Conservation (phyloP, 768 basidiomycete genomes). For the Zangia roseola region DNA sequence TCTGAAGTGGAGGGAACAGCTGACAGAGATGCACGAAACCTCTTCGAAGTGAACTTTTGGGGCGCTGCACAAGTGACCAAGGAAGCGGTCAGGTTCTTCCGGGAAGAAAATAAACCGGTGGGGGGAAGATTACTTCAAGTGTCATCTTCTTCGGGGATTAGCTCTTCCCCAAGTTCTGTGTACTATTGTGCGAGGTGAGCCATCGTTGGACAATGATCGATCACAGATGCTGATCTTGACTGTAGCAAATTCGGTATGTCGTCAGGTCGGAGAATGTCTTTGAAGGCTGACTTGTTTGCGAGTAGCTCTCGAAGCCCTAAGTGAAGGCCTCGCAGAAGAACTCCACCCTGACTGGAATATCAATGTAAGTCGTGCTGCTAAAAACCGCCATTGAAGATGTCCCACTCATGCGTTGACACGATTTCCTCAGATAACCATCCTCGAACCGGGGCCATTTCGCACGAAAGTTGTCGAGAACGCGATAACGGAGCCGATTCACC, state of each 20-base stretch:
- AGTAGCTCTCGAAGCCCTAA: constrained; percentile 12
- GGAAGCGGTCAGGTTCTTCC: constrained; percentile 29
- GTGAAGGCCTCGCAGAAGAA: constrained; percentile 12
- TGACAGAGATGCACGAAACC: constrained; percentile 31
- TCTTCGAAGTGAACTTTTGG: constrained; percentile 48
- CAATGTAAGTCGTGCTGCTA: constrained; percentile 9
- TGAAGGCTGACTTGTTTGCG: no score
- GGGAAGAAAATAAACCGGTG: constrained; percentile 28
- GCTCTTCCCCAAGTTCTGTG: constrained; percentile 1
- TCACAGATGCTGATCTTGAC: not conserved
- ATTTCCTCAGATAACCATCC: constrained; percentile 6
- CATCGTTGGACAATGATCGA: not conserved
- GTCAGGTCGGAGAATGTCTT: no score
- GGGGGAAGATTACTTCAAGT: constrained; percentile 41
- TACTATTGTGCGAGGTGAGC: constrained; percentile 26
- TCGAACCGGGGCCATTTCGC: constrained; percentile 1
- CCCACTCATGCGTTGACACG: no score
- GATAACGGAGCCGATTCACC: constrained; percentile 4
- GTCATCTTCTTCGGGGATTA: constrained; percentile 33
- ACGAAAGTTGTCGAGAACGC: not conserved
- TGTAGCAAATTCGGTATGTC: constrained; percentile 19
- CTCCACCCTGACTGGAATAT: constrained; percentile 23
- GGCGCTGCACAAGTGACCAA: constrained; percentile 39
- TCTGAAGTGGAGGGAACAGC: constrained; percentile 37
- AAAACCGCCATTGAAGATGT: no score